Evolutionary conservation across 2,329 filamentous ascomycete species (phyloP), one percentile per base, ranked within the genome.

Genomic region (Westerdykella sp.): DNA sequence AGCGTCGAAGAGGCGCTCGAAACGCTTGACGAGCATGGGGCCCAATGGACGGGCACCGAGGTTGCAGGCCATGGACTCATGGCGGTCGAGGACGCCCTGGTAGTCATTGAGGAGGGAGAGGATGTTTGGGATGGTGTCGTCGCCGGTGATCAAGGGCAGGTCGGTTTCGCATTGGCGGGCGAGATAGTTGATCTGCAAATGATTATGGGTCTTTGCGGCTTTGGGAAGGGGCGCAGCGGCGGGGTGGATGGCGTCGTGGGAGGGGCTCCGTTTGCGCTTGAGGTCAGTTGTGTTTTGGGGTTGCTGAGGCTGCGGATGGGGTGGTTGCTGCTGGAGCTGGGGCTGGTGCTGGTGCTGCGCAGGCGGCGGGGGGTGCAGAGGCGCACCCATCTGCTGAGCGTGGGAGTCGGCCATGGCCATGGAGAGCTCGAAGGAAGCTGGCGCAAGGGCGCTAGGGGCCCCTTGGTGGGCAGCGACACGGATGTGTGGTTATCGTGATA

Each of bases 21-120:
- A 88, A 34, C 87, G 84, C 67, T 89, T 89, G 56, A 95, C 80
- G 49, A 95, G 71, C 40, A 90, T 87, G 18, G 87, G 87, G 0
- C 85, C 87, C 1, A 89, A 79, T 14, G 90, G 83, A 53, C 87
- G 85, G 43, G 87, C 88, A 55, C 88, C 88, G 21, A 95, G 75
- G 57, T 88, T 91, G 45, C 85, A 84, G 37, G 88, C 89, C 56
- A 95, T 80, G 65, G 85, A 91, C 69, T 95, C 88, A 64, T 91
- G 86, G 43, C 87, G 81, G 57, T 87, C 85, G 41, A 95, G 73
- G 13, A 93, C 86, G 51, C 83, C 87, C 77, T 90, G 87, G 67
- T 95, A 95, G 55, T 89, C 83, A 59, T 78, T 77, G 46, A 95
- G 79, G 48, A 90, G 74, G 34, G 78, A 73, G 37, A 93, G 69